A percentile compares a stretch with the other conserved stretches of the same genome.
Evolutionary conservation across 2,329 filamentous ascomycete genomes (phyloP).

Genomic region (Fusarium zealandicum): DNA sequence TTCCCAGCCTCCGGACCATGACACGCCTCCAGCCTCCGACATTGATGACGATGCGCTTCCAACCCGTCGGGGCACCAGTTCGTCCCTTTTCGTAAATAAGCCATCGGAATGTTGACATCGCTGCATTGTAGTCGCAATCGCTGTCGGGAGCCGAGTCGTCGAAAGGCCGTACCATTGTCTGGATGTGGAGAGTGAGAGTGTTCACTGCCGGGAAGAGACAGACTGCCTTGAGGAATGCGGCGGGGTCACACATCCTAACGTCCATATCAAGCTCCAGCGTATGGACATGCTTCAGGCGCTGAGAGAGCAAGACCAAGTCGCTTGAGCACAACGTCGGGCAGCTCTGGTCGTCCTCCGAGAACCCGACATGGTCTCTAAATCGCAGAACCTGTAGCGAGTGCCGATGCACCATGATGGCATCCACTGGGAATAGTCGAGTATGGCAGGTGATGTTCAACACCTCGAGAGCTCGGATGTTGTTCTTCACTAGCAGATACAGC

Average conservation of each 20-base stretch:
- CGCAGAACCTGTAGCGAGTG: constrained; percentile 48
- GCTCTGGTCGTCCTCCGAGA: constrained; percentile 50
- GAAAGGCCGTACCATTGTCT: constrained; percentile 49
- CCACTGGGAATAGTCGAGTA: constrained; percentile 49
- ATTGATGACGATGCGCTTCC: constrained; percentile 54
- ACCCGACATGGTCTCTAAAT: constrained; percentile 56
- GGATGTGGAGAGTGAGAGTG: constrained; percentile 54
- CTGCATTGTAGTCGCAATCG: constrained; percentile 50
- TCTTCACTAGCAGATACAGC: constrained; percentile 50
- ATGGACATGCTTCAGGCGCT: constrained; percentile 44
- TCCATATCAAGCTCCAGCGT: constrained; percentile 59
- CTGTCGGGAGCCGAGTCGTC: constrained; percentile 37
- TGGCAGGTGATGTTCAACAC: constrained; percentile 53
- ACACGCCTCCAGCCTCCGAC: constrained; percentile 57
- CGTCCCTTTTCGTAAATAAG: constrained; percentile 44
- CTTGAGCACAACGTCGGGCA: constrained; percentile 52
- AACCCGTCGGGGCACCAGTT: constrained; percentile 35
- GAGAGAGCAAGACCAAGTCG: constrained; percentile 47
- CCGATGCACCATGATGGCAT: constrained; percentile 50
- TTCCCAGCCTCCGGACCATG: constrained; percentile 53
- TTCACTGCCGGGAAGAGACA: constrained; percentile 50
- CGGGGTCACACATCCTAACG: constrained; percentile 44
- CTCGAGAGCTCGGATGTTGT: constrained; percentile 48
- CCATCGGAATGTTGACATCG: constrained; percentile 44
- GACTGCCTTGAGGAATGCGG: constrained; percentile 49